Evolutionary conservation across 805 yeast species (phyloP).

Genomic region (Wickerhamiella kurtzmanii): DNA sequence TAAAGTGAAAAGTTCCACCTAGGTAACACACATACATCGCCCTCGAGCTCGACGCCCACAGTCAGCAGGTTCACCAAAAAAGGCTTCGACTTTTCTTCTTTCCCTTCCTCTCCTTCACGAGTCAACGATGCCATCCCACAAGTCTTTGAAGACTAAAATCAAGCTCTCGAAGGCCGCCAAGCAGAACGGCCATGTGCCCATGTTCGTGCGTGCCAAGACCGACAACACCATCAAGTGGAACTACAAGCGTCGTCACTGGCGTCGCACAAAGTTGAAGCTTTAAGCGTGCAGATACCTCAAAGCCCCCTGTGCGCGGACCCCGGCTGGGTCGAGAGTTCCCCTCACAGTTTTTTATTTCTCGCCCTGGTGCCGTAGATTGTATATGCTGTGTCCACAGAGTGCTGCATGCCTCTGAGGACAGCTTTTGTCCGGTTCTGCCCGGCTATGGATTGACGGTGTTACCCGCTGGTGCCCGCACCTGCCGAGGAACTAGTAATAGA

Average conservation of each 20-base stretch:
- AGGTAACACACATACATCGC: no score
- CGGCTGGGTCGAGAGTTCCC: neutral
- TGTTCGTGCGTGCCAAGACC: slow-evolving; percentile 98
- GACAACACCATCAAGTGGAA: slow-evolving; percentile 80
- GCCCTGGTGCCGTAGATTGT: neutral
- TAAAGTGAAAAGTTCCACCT: neutral
- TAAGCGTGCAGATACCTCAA: slow-evolving; percentile 34
- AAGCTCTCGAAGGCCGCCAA: slow-evolving; percentile 97
- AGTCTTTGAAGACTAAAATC: slow-evolving; percentile 93
- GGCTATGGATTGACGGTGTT: neutral
- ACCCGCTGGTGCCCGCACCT: neutral
- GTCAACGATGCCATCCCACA: slow-evolving; percentile 37
- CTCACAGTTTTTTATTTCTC: neutral
- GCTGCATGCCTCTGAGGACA: no score
- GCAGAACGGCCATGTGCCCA: slow-evolving; percentile 99
- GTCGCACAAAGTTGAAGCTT: slow-evolving; percentile 97
- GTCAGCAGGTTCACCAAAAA: neutral
- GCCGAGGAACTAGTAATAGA: neutral
- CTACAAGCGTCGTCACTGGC: slow-evolving; percentile 99
- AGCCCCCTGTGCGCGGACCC: neutral
- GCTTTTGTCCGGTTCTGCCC: no score
- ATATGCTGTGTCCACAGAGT: no score
- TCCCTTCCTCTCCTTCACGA: slow-evolving; percentile 3
- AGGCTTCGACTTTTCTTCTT: neutral
- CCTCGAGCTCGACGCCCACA: no score